A percentile compares a stretch with the other conserved stretches of the same genome.
phyloP scores from a whole-genome alignment of 306 rosid genomes.

The Betula pendula region DNA sequence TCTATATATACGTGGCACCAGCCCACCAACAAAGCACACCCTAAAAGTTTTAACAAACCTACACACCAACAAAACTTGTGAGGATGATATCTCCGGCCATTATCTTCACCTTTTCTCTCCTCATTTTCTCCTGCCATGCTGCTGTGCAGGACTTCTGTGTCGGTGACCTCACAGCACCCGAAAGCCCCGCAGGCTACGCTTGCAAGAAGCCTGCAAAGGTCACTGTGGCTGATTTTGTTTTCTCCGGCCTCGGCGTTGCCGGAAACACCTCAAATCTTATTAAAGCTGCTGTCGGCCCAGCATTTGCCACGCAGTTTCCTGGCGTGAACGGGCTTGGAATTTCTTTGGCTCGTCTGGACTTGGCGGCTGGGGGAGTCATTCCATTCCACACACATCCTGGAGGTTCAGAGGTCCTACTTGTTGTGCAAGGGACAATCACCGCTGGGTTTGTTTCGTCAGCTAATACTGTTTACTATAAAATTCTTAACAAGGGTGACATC shows the following conservation, averaged over 20 bases:
- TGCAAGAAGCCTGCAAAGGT: conserved; percentile 60
- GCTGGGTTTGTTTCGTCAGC: conserved; percentile 68
- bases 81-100: conserved; percentile 42
- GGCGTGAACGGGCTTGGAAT: conserved; percentile 81
- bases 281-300: conserved; percentile 67
- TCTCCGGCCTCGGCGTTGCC: conserved; percentile 43
- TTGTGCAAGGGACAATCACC: conserved; percentile 47
- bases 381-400: conserved; percentile 92
- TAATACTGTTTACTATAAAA: conserved; percentile 54
- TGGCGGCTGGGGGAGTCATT: conserved; percentile 58
- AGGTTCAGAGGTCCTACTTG: conserved; percentile 51
- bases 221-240: conserved; percentile 55
- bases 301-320: conserved; percentile 59
- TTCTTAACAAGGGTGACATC: conserved; percentile 61
- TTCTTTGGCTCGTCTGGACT: conserved; percentile 62
- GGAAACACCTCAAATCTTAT: conserved; percentile 90
- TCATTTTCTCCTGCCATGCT: conserved; percentile 48
- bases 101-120: conserved; percentile 38
- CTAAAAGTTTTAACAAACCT: background rate
- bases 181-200: conserved; percentile 70
- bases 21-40: background rate
- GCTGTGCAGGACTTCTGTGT: conserved; percentile 82
- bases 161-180: conserved; percentile 52
- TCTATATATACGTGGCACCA: background rate
- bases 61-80: conserved; percentile 26